Evolutionary conservation across 129 eudicot genomes (phyloP), one percentile per base, ranked within the genome.

Genomic region (Rutidosis leptorrhynchoides): DNA sequence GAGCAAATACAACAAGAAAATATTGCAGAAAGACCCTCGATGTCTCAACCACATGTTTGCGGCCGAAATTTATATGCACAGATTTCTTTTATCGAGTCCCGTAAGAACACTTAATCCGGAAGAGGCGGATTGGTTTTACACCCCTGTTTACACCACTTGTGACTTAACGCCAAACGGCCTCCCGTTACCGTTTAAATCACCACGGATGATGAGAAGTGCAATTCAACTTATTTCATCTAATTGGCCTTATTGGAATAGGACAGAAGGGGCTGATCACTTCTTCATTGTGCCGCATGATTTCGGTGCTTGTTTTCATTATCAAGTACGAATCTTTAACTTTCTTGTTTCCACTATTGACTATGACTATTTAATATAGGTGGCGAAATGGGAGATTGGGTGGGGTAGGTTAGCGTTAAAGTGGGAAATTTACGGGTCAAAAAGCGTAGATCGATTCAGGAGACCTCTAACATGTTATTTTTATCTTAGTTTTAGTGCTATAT

Each of bases 161-260:
- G 98, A 92, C 67, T 80, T 92, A 16, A 92, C 98, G 27, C 95
- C 95, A 61, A 92, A 83, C 66, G 98, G 98, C 53, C 91, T 92
- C 35, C 98, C 98, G 9, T 72, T 92, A 67, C 98, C 98, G 54
- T 92, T 92, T 79, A 92, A 88, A 71, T 92, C 98, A 15, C 98
- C 98, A 7, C 88, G 96, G 14, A 88, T 88, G 98, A 92, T 92
- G 98, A 85, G 98, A 73, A 92, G 98, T 62, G 98, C 90, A 30
- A 88, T 92, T 70, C 98, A 92, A 70, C 95, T 92, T 62, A 85
- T 92, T 17, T 83, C 98, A 43, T 88, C 98, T 37, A 88, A 92
- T 71, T 92, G 98, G 98, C 98, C 98, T 69, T 92, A 92, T 22
- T 92, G 98, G 98, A 91, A 91, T 74, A 76, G 96, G 45, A 85